Base-by-base conservation (phyloP, 345 rosid genomes). In the Odontarrhena argentea region DNA sequence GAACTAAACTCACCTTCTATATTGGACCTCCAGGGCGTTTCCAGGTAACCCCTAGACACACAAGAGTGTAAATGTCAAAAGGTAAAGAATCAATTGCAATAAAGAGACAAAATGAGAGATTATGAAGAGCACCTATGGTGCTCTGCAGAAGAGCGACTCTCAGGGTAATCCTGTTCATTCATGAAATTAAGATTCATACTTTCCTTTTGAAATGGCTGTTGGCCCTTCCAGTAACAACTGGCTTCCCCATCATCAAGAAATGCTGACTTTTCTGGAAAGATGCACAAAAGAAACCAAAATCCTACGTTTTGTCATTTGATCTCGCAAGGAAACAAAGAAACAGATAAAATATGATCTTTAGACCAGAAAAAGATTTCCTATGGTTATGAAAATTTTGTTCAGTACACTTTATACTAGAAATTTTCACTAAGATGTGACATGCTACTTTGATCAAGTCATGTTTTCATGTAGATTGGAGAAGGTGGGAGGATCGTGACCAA, bases 1-100 rank as follows among this genome's bases (percentile, higher is more conserved):
- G 59, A 54, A 51, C 51, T 34, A 61, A 60, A 70, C 65, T 13
- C 62, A 88, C 96, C 96, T 78, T 68, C 68, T 50, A 63, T 76
- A 69, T 58, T 77, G 74, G 79, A 66, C 60, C 41, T 76, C 73
- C 78, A 77, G 30, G 78, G 58, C 41, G 74, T 76, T 77, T 68
- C 64, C 63, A 63, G 11, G 61, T 56, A 68, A 72, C 63, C 77
- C 83, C 91, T 88, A 81, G 74, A 78, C 15, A 50, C 32, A 57
- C 36, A 66, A 55, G 55, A 77, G 26, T 43, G 25, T 56, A 26
- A 37, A 58, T 47, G 60, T 67, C 67, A 76, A 68, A 58, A 69
- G 60, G 44, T 48, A 63, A 11, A 22, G 9, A 30, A 9, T 32
- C 58, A 48, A 44, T 58, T 25, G 51, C 52, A 59, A 45, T 50